Conservation (phyloP, 1,284 basidiomycete species). For the Microbotryomycetes sp. region DNA sequence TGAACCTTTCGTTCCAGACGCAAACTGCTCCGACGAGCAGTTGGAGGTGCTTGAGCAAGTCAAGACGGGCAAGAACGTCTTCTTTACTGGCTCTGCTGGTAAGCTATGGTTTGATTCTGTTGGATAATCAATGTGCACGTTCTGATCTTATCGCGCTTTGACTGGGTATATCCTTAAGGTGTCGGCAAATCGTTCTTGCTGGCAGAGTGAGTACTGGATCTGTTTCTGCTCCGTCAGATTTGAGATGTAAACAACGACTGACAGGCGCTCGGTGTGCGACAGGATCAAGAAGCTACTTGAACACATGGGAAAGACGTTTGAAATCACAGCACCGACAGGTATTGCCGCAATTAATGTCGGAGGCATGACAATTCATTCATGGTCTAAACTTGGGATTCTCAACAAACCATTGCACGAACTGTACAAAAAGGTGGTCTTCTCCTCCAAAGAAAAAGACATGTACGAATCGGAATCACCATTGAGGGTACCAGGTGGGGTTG, state of each 20-base stretch:
- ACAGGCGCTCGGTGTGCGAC: constrained; percentile 4
- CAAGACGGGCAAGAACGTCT: constrained; percentile 27
- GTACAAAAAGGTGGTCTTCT: no score
- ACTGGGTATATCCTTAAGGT: no score
- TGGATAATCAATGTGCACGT: no score
- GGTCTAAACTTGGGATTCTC: constrained; percentile 20
- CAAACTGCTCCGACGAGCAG: constrained; percentile 32
- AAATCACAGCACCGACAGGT: constrained; percentile 38
- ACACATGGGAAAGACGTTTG: constrained; percentile 10
- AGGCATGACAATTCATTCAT: constrained; percentile 33
- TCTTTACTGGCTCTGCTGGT: constrained; percentile 37
- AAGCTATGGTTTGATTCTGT: neutral
- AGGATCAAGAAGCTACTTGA: constrained; percentile 25
- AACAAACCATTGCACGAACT: constrained; percentile 14
- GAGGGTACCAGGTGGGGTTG: neutral
- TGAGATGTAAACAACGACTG: neutral
- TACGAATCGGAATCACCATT: no score
- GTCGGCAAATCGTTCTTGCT: constrained; percentile 37
- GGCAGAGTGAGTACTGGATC: constrained; percentile 8
- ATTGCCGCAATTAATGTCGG: constrained; percentile 41
- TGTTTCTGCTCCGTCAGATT: neutral
- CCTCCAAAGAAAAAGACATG: neutral
- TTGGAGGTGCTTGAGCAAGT: constrained; percentile 26
- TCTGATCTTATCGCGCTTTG: no score
- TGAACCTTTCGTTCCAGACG: no score